phyloP scores from a whole-genome alignment of 805 yeast species.

The Candida tibetensis region DNA sequence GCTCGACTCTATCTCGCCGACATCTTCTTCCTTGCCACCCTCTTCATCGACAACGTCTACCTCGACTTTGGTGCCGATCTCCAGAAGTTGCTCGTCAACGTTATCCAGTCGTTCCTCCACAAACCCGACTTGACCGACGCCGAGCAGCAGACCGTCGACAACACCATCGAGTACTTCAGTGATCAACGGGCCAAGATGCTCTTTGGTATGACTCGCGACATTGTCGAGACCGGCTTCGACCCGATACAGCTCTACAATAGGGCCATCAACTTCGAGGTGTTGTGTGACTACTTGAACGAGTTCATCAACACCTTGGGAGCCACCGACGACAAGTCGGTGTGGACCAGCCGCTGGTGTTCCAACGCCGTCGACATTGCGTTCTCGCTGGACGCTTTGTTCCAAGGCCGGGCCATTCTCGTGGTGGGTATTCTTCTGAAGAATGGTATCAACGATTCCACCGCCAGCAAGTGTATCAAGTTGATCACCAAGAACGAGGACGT shows the following conservation, averaged over 20 bases:
- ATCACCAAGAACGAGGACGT: conserved; percentile 20
- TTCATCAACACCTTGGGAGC: conserved; percentile 51
- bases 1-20: conserved; percentile 71
- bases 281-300: conserved; percentile 53
- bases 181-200: conserved; percentile 68
- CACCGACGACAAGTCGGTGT: conserved; percentile 46
- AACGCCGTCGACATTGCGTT: conserved; percentile 64
- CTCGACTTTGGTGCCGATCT: conserved; percentile 58
- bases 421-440: conserved; percentile 65
- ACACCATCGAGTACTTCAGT: conserved; percentile 45
- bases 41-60: conserved; percentile 52
- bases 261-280: conserved; percentile 51
- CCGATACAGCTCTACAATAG: conserved; percentile 37
- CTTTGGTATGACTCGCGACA: conserved; percentile 62
- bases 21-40: conserved; percentile 61
- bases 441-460: conserved; percentile 59
- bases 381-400: conserved; percentile 53
- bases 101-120: conserved; percentile 65
- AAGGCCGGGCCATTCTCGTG: conserved; percentile 64
- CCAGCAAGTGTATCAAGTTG: conserved; percentile 28
- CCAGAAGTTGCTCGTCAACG: conserved; percentile 60
- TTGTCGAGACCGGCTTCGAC: conserved; percentile 29
- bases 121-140: conserved; percentile 47
- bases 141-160: conserved; percentile 42
- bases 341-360: conserved; percentile 67